A percentile compares a stretch with the other conserved stretches of the same genome.
These are phyloP conservation scores for Mycena vitilis DNA, from an alignment of 768 basidiomycete genomes.

Conservation along the genomic window DNA sequence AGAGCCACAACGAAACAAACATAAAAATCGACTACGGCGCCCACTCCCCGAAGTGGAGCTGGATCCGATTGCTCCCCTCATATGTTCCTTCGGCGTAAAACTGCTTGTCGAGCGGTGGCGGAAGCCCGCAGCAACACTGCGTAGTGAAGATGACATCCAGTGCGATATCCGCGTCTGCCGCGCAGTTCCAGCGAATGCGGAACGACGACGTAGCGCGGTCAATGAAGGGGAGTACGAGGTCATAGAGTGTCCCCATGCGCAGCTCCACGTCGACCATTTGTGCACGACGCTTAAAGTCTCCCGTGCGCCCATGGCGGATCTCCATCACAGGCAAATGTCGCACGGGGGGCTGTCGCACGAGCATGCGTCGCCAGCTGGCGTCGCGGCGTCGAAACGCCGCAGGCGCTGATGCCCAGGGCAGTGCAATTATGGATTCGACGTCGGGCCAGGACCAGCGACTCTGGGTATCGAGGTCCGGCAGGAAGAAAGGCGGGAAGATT, in stretches of 20 bases:
- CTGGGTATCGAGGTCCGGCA: neutral
- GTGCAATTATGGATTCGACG: neutral
- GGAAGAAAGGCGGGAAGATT: conserved; percentile 9
- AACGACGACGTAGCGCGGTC: neutral
- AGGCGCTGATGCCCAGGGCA: conserved; percentile 9
- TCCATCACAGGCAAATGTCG: neutral
- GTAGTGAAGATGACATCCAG: no score
- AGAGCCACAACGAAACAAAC: no score
- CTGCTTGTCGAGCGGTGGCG: no score
- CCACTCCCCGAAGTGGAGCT: no score
- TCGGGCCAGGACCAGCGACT: conserved; percentile 5
- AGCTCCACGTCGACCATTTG: neutral
- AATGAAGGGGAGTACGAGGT: neutral
- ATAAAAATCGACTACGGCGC: no score
- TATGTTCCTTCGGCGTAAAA: no score
- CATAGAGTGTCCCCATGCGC: conserved; percentile 4
- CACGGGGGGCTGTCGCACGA: conserved; percentile 8
- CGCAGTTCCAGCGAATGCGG: neutral
- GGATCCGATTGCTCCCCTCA: no score
- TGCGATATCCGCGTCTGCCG: no score
- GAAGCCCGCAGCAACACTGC: no score
- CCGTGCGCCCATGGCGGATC: neutral
- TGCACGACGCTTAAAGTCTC: neutral
- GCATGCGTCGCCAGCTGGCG: conserved; percentile 19
- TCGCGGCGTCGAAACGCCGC: conserved; percentile 3